Percentiles rank a stretch among this genome's conserved stretches.
phyloP scores from a whole-genome alignment of 192 early-diverging fungal genomes.

The Backusella australiensis region DNA sequence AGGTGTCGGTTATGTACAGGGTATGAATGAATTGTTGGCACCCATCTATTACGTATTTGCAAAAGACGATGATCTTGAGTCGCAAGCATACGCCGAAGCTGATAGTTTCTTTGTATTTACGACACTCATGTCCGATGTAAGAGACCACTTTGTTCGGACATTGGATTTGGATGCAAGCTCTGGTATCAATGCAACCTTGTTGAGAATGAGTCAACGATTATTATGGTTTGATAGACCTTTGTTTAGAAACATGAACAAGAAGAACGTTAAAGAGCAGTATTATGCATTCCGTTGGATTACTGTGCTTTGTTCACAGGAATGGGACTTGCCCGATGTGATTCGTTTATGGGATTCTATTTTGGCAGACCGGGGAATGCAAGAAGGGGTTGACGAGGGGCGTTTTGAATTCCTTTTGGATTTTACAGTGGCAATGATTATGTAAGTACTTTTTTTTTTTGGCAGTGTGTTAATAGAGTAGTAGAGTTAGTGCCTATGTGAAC shows the following conservation, averaged over 20 bases:
- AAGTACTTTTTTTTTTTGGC: constrained; percentile 15
- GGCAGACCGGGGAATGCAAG: constrained; percentile 53
- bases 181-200: constrained; percentile 59
- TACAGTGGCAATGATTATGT: constrained; percentile 69
- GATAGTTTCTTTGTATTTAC: constrained; percentile 78
- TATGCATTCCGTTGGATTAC: constrained; percentile 83
- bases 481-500: not conserved
- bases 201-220: constrained; percentile 51
- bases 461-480: not conserved
- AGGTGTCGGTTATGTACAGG: constrained; percentile 81
- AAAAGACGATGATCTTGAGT: constrained; percentile 27
- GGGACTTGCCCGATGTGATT: constrained; percentile 72
- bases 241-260: constrained; percentile 52
- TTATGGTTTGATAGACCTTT: constrained; percentile 51
- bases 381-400: constrained; percentile 33
- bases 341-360: constrained; percentile 78
- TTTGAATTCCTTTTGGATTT: constrained; percentile 75
- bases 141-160: constrained; percentile 76
- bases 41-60: constrained; percentile 80
- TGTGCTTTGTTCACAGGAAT: constrained; percentile 72
- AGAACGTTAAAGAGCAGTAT: constrained; percentile 64
- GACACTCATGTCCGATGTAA: constrained; percentile 60
- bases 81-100: constrained; percentile 68
- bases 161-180: constrained; percentile 59
- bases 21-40: constrained; percentile 83